Evolutionary conservation across 331 rosid genomes (phyloP), one percentile per base, ranked within the genome.

Genomic region (Spiraea crenata): DNA sequence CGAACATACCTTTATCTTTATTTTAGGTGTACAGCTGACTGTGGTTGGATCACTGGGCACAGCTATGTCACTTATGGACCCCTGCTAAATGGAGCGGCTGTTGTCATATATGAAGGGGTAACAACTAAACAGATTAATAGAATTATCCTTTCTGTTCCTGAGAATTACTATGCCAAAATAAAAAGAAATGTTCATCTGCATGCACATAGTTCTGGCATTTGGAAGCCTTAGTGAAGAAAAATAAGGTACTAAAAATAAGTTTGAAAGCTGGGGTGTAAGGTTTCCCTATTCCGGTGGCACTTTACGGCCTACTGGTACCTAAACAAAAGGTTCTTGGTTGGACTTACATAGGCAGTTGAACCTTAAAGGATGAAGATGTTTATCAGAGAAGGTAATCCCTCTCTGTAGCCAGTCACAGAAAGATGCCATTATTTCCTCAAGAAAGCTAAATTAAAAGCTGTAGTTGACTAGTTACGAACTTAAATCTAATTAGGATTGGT

Each of bases 31-130:
- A 87, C 99, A 39, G 99, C 99, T 76, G 99, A 95, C 79, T 95
- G 99, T 85, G 99, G 99, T 81, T 95, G 99, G 99, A 89, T 95
- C 74, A 95, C 97, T 31, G 99, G 99, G 80, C 99, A 95, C 81
- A 95, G 99, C 82, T 95, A 95, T 75, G 96, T 95, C 73, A 85
- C 97, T 60, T 95, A 95, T 62, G 99, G 99, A 79, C 99, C 97
- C 49, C 73, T 95, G 79, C 91, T 95, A 76, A 95, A 95, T 81
- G 99, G 96, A 76, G 87, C 99, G 65, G 76, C 85, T 71, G 79
- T 68, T 69, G 48, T 91, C 55, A 79, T 95, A 77, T 91, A 6
- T 65, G 99, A 95, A 86, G 99, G 99, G 99, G 99, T 95, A 89
- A 78, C 57, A 35, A 37, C 47, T 79, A 57, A 72, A 65, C 15